These are phyloP conservation scores for Pyrus bretschneideri DNA, from an alignment of 306 rosid species.

Conservation along the genomic window DNA sequence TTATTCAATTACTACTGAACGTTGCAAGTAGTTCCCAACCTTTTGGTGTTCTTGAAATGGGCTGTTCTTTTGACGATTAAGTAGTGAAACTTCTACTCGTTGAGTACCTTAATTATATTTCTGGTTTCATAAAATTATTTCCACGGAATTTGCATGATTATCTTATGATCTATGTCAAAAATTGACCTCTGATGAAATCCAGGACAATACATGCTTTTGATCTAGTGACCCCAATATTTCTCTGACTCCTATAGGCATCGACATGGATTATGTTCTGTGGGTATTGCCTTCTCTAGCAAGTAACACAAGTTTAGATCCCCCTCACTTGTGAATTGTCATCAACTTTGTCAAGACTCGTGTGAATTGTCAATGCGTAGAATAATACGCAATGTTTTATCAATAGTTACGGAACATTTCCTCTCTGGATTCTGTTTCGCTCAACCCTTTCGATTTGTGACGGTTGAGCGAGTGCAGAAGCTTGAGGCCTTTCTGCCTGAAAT, in stretches of 20 bases:
- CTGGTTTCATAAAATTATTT: neutral
- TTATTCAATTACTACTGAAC: neutral
- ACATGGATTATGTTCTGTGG: too few species aligned
- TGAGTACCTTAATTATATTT: neutral
- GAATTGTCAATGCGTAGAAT: too few species aligned
- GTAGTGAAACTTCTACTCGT: neutral
- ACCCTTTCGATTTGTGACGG: neutral
- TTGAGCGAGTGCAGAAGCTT: neutral
- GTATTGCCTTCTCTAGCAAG: too few species aligned
- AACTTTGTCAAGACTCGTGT: neutral
- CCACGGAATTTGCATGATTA: neutral
- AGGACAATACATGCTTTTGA: neutral
- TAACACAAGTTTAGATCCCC: too few species aligned
- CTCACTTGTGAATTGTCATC: too few species aligned
- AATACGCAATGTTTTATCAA: too few species aligned
- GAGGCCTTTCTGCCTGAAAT: neutral
- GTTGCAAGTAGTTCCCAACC: neutral
- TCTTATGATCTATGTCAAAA: neutral
- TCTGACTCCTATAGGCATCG: neutral
- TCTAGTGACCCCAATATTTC: neutral
- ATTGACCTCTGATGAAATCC: neutral
- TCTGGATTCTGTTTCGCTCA: neutral
- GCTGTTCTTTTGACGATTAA: neutral
- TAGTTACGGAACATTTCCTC: neutral
- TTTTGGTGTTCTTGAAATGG: neutral